Evolutionary conservation across 2,329 filamentous ascomycete genomes (phyloP).

Genomic region (Gnomoniopsis smithogilvyi): DNA sequence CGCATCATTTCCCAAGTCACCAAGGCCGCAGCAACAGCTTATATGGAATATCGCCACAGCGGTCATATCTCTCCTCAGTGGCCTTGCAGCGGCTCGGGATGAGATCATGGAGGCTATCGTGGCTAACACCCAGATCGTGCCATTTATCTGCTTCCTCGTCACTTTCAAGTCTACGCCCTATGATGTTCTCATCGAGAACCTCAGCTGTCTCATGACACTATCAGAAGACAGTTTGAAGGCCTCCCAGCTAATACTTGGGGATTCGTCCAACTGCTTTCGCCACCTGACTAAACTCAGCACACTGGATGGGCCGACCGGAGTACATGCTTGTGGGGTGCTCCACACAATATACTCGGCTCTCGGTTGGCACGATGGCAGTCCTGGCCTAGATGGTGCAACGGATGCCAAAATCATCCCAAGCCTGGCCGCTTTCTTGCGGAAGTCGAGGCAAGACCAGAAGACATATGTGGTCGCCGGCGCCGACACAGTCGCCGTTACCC

Average conservation of each 20-base stretch:
- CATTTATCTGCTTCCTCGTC: slow-evolving; percentile 53
- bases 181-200: slow-evolving; percentile 43
- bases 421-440: slow-evolving; percentile 38
- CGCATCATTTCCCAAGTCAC: slow-evolving; percentile 41
- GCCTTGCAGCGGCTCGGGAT: slow-evolving; percentile 56
- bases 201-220: slow-evolving; percentile 55
- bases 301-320: slow-evolving; percentile 43
- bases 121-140: slow-evolving; percentile 43
- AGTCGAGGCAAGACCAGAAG: slow-evolving; percentile 25
- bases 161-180: slow-evolving; percentile 36
- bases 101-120: slow-evolving; percentile 57
- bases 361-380: slow-evolving; percentile 49
- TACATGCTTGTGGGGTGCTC: slow-evolving; percentile 58
- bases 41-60: slow-evolving; percentile 54
- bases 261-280: slow-evolving; percentile 46
- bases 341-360: slow-evolving; percentile 59
- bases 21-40: slow-evolving; percentile 51
- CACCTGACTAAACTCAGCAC: slow-evolving; percentile 47
- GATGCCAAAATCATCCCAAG: slow-evolving; percentile 49
- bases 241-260: slow-evolving; percentile 49
- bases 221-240: slow-evolving; percentile 58
- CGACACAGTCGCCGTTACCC: slow-evolving; percentile 45
- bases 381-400: slow-evolving; percentile 44
- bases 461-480: slow-evolving; percentile 29
- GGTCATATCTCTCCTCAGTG: slow-evolving; percentile 49